Base-by-base conservation (phyloP, 1,284 basidiomycete genomes). In the Cutaneotrichosporon sp. region DNA sequence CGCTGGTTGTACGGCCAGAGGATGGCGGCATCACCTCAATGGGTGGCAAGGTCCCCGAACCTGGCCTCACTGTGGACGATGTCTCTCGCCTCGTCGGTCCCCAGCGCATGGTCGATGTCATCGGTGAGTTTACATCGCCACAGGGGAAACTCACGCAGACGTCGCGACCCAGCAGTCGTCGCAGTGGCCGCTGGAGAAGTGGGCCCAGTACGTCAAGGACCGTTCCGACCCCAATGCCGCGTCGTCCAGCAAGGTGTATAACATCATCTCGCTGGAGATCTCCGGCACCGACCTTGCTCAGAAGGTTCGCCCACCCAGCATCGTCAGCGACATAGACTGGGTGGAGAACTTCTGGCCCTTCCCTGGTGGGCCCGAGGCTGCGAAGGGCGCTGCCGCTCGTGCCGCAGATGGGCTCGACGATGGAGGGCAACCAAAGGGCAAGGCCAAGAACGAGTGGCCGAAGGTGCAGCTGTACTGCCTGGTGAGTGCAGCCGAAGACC, bases 391-490 rank as follows among this genome's bases (percentile, higher is more conserved):
- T 3, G 45, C 49, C 6, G 45, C 56, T 5, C 24, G 27, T 1
- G 47, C 24, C 3, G 52, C 60, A 2, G 58, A 22, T 1, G 60
- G 33, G 33, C n/a, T 38, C 11, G 46, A 34, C 5, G 49, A 46
- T n/a, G 54, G n/a, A 5, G 33, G 31, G 2, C 34, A 55, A 36
- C 16, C 34, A 16, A 61, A 61, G 25, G 57, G 51, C 2, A 58
- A 55, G 49, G 55, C 52, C 0, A 59, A 60, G 57, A 63, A 51
- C 46, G 62, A 66, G 50, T 97, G 92, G 78, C 95, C 95, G 7
- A 95, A 97, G 72, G 95, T 99, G 5, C 93, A 97, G 73, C 80
- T 97, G 49, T 99, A 99, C 77, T 97, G 95, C 72, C 81, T 99
- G 64, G 97, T 98, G 92, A 89, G 92, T 56, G 42, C 2, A n/a